Evolutionary conservation across 2,329 filamentous ascomycete species (phyloP).

Genomic region (Alternaria alternata): DNA sequence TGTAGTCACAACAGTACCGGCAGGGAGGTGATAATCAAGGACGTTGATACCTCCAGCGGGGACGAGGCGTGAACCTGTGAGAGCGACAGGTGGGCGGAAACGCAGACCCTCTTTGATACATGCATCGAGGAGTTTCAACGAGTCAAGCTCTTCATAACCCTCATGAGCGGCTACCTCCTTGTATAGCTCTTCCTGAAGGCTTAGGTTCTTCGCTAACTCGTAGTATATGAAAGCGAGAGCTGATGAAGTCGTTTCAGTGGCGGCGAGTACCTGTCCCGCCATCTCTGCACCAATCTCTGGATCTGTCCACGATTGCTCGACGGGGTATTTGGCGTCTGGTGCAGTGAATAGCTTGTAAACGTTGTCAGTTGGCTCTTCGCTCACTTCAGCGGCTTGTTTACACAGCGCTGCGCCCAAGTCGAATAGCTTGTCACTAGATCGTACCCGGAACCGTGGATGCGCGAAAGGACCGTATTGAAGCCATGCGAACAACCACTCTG

Average conservation of each 20-base stretch:
- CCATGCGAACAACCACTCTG: constrained; percentile 30
- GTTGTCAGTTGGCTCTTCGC: constrained; percentile 11
- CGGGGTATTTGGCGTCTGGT: constrained; percentile 25
- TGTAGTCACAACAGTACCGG: constrained; percentile 25
- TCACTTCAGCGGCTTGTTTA: constrained; percentile 16
- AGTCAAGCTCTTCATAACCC: constrained; percentile 30
- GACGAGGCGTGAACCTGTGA: constrained; percentile 29
- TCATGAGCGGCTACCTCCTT: constrained; percentile 22
- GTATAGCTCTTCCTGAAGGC: constrained; percentile 22
- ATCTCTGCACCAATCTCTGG: constrained; percentile 30
- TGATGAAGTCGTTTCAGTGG: constrained; percentile 31
- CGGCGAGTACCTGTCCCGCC: constrained; percentile 32
- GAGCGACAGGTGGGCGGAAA: constrained; percentile 29
- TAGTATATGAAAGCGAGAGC: constrained; percentile 33
- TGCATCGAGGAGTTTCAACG: constrained; percentile 25
- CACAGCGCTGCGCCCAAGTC: constrained; percentile 25
- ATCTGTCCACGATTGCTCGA: constrained; percentile 23
- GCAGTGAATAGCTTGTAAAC: constrained; percentile 27
- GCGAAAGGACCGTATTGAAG: constrained; percentile 25
- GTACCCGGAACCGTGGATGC: constrained; percentile 26
- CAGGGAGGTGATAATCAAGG: constrained; percentile 25
- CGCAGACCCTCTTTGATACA: constrained; percentile 34
- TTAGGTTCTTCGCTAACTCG: constrained; percentile 26
- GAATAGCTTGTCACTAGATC: constrained; percentile 30
- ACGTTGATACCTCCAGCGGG: constrained; percentile 25